A percentile compares a stretch with the other conserved stretches of the same genome.
Conservation (phyloP, 1,284 basidiomycete species). For the Pseudozyma hubeiensis region DNA sequence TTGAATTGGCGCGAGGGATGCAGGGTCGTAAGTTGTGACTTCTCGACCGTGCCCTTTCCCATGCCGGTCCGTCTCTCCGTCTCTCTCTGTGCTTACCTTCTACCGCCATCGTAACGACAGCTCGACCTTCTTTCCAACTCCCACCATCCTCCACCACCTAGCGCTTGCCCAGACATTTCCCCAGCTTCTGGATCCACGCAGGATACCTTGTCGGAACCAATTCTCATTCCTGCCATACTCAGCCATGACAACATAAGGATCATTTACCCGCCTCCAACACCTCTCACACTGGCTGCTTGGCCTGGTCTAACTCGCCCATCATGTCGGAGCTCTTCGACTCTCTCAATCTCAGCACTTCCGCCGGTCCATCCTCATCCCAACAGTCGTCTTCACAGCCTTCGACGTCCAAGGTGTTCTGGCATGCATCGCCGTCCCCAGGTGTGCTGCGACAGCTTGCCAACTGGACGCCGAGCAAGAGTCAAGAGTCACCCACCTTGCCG, state of each 20-base stretch:
- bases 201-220: not conserved
- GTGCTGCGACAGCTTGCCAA: slow-evolving; percentile 30
- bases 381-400: slow-evolving; percentile 47
- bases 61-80: too few relatives aligned
- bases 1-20: slow-evolving; percentile 9
- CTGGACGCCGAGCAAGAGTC: slow-evolving; percentile 39
- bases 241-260: slow-evolving; percentile 23
- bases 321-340: slow-evolving; percentile 57
- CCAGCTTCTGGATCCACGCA: too few relatives aligned
- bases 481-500: slow-evolving; percentile 41
- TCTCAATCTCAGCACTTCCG: slow-evolving; percentile 39
- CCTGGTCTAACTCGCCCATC: not conserved
- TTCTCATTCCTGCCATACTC: not conserved
- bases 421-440: slow-evolving; percentile 44
- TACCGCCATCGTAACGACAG: too few relatives aligned
- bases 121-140: too few relatives aligned
- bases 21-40: slow-evolving; percentile 11
- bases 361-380: slow-evolving; percentile 42
- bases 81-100: too few relatives aligned
- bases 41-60: not conserved
- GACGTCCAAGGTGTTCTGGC: slow-evolving; percentile 50
- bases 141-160: not conserved
- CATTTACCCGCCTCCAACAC: not conserved
- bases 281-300: not conserved
- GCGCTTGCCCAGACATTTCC: not conserved